These are phyloP conservation scores for Globisporangium polare DNA, from an alignment of 352 stramenopile genomes.

Conservation along the genomic window DNA sequence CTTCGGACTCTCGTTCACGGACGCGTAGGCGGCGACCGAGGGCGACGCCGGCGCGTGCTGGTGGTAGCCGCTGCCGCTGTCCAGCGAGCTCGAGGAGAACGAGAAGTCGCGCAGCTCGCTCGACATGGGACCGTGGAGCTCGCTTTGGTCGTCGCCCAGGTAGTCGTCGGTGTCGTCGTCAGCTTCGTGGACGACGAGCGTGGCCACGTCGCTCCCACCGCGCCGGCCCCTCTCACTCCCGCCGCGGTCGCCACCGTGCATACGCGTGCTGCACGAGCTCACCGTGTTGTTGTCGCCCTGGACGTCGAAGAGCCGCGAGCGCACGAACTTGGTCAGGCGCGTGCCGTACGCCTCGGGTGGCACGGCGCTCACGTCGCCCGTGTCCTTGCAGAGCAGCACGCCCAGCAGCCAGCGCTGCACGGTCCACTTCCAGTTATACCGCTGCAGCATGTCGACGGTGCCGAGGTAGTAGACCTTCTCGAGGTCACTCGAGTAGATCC, in stretches of 20 bases:
- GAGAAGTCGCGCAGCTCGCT: slow-evolving; percentile 41
- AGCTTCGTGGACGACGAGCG: slow-evolving; percentile 18
- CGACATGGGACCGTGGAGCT: slow-evolving; percentile 19
- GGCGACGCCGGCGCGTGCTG: slow-evolving; percentile 41
- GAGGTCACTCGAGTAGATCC: slow-evolving; percentile 43
- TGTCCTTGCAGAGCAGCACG: slow-evolving; percentile 74
- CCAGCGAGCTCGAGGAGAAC: slow-evolving; percentile 42
- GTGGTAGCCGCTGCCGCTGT: slow-evolving; percentile 30
- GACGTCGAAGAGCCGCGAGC: slow-evolving; percentile 65
- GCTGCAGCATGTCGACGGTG: slow-evolving; percentile 82
- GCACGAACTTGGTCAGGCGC: slow-evolving; percentile 70
- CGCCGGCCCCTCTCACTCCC: background rate
- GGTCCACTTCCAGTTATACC: slow-evolving; percentile 85
- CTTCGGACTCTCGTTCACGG: slow-evolving; percentile 52
- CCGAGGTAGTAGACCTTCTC: slow-evolving; percentile 74
- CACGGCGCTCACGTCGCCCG: slow-evolving; percentile 76
- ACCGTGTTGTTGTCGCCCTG: slow-evolving; percentile 21
- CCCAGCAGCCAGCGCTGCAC: slow-evolving; percentile 76
- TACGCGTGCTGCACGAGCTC: slow-evolving; percentile 5
- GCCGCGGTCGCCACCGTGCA: slow-evolving; percentile 6
- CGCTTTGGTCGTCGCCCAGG: slow-evolving; percentile 19
- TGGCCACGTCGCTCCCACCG: slow-evolving; percentile 15
- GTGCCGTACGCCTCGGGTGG: slow-evolving; percentile 64
- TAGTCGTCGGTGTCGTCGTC: slow-evolving; percentile 19
- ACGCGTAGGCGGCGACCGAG: slow-evolving; percentile 58